These are phyloP conservation scores for Arctostaphylos glauca DNA, from an alignment of 148 eudicot species.

Conservation along the genomic window DNA sequence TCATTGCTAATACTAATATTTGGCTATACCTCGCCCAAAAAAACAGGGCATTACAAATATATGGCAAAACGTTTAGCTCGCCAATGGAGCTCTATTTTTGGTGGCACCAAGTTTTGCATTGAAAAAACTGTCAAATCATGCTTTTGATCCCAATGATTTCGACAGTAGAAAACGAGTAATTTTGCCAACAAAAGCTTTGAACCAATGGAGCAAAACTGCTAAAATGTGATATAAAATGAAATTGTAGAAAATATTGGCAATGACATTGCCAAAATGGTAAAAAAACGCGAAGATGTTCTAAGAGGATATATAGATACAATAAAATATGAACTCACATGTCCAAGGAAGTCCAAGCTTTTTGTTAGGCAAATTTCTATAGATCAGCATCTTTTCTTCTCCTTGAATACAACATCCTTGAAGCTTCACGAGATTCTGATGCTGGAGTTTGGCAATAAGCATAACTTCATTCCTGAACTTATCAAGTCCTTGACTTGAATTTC, in stretches of 20 bases:
- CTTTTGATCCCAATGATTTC: neutral
- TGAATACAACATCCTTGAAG: conserved; percentile 25
- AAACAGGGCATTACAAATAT: neutral
- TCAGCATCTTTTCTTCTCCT: conserved; percentile 20
- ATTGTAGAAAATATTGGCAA: neutral
- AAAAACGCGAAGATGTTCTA: neutral
- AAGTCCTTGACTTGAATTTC: conserved; percentile 23
- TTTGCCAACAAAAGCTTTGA: neutral
- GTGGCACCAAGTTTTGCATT: neutral
- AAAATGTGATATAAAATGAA: neutral
- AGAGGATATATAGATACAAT: neutral
- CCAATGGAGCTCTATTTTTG: neutral
- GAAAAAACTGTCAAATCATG: neutral
- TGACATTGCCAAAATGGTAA: neutral
- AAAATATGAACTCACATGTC: conserved; percentile 24
- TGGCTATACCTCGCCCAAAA: neutral
- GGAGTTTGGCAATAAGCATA: conserved; percentile 20
- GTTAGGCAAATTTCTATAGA: neutral
- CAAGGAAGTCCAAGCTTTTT: conserved; percentile 10
- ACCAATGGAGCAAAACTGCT: neutral
- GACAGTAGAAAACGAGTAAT: neutral
- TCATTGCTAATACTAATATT: neutral
- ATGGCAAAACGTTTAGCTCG: neutral
- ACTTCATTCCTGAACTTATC: conserved; percentile 28
- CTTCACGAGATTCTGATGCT: conserved; percentile 29